Conservation (phyloP, 164 flowering plant genomes). For the Buxus sempervirens region DNA sequence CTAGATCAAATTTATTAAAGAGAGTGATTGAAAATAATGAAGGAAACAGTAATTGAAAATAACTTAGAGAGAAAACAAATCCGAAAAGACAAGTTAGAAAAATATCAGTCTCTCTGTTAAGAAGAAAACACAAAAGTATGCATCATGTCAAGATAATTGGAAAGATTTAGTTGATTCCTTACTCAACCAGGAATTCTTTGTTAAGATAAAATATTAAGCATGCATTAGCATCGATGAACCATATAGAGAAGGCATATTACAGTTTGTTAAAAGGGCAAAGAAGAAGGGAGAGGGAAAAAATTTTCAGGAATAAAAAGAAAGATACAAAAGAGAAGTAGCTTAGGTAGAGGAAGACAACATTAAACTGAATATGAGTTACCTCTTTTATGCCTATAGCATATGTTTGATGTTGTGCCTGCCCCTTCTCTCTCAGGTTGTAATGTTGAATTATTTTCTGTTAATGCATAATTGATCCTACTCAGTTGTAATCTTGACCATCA, state of each 20-base stretch:
- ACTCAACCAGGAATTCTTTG: neutral
- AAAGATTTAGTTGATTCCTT: neutral
- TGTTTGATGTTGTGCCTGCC: slow-evolving; percentile 84
- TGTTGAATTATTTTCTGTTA: slow-evolving; percentile 63
- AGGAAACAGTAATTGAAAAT: too few species aligned
- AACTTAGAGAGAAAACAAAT: neutral
- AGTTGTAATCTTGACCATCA: neutral
- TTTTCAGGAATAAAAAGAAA: neutral
- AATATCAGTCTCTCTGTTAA: neutral
- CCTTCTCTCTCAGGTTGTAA: slow-evolving; percentile 68
- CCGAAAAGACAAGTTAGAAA: neutral
- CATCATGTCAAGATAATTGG: neutral
- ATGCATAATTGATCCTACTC: slow-evolving; percentile 5
- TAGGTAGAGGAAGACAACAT: neutral
- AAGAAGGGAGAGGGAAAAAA: too few species aligned
- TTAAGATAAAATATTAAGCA: neutral
- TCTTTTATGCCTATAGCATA: slow-evolving; percentile 97
- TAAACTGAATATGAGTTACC: slow-evolving; percentile 33
- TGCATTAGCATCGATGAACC: neutral
- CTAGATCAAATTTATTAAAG: neutral
- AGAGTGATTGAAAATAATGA: neutral
- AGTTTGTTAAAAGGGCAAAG: too few species aligned
- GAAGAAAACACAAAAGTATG: neutral
- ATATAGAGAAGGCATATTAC: too few species aligned
- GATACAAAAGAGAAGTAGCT: neutral